phyloP scores from a whole-genome alignment of 2,329 filamentous ascomycete species.

The Ustulina deusta region DNA sequence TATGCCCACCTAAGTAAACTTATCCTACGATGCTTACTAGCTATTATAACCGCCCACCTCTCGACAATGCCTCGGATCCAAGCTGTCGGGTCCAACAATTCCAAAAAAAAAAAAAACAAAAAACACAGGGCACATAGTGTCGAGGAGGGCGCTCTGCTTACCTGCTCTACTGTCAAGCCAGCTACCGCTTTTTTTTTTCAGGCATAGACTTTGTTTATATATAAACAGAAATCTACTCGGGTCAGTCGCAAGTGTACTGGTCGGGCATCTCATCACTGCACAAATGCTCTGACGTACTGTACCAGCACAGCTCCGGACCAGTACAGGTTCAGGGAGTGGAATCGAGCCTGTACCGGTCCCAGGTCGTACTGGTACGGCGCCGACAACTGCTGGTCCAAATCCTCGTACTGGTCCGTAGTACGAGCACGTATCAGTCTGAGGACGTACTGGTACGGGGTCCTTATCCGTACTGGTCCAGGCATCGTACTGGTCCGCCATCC shows the following conservation, averaged over 20 bases:
- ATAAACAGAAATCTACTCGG: constrained; percentile 2
- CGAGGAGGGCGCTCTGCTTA: constrained; percentile 8
- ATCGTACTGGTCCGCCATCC: constrained; percentile 13
- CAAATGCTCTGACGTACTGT: not conserved
- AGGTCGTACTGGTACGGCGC: constrained; percentile 9
- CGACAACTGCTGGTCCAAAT: constrained; percentile 9
- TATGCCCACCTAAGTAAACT: constrained; percentile 1
- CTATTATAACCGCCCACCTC: constrained; percentile 2
- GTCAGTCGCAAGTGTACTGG: constrained; percentile 9
- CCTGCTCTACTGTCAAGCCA: constrained; percentile 5
- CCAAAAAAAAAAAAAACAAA: constrained; percentile 8
- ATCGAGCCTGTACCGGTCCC: not conserved
- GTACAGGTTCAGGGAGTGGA: constrained; percentile 1
- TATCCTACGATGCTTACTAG: not conserved
- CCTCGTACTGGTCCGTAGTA: constrained; percentile 11
- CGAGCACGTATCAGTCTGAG: constrained; percentile 13
- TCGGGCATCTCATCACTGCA: constrained; percentile 7
- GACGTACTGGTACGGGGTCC: constrained; percentile 15
- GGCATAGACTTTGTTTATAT: constrained; percentile 11
- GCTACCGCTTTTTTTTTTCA: not conserved
- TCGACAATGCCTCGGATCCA: not conserved
- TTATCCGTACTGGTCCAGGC: too few relatives aligned
- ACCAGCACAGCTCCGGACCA: constrained; percentile 9
- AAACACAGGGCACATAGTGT: not conserved
- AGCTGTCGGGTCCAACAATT: not conserved